Evolutionary conservation across 305 asterid genomes (phyloP).

Genomic region (Salvia sclarea): DNA sequence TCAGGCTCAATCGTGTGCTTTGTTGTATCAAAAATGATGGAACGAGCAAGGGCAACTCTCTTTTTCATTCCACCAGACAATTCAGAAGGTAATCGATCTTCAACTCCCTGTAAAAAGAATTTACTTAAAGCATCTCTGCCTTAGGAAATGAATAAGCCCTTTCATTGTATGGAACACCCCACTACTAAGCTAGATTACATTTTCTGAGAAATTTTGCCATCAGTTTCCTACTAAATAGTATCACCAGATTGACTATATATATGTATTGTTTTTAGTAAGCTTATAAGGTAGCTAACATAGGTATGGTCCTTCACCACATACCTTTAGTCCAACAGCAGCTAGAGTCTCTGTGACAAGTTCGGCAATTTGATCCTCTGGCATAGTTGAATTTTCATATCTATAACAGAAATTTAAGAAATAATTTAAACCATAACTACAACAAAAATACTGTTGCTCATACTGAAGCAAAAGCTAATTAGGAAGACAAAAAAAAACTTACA

Average conservation of each 20-base stretch:
- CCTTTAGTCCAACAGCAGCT: conserved; percentile 99
- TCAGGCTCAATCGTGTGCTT: conserved; percentile 86
- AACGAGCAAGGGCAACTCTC: conserved; percentile 98
- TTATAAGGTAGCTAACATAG: conserved; percentile 10
- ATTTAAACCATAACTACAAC: conserved; percentile 13
- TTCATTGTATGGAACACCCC: conserved; percentile 21
- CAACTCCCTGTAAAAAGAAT: conserved; percentile 74
- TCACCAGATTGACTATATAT: conserved; percentile 11
- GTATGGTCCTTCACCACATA: conserved; percentile 36
- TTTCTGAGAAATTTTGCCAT: conserved; percentile 21
- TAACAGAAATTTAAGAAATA: conserved; percentile 27
- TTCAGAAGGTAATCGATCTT: conserved; percentile 92
- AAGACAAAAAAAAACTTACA: conserved; percentile 59
- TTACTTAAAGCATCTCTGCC: conserved; percentile 29
- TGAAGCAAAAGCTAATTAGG: conserved; percentile 1
- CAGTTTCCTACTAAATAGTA: no score
- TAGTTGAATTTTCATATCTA: conserved; percentile 90
- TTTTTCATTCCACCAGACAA: conserved; percentile 99
- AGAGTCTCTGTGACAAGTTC: conserved; percentile 88
- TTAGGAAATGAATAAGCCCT: conserved; percentile 24
- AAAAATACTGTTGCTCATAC: conserved; percentile 13
- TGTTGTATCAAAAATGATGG: conserved; percentile 85
- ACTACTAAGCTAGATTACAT: conserved; percentile 13
- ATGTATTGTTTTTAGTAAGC: background rate
- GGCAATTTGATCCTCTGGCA: conserved; percentile 82